Conservation (phyloP, 148 eudicot genomes). For the Heliosperma pusillum region DNA sequence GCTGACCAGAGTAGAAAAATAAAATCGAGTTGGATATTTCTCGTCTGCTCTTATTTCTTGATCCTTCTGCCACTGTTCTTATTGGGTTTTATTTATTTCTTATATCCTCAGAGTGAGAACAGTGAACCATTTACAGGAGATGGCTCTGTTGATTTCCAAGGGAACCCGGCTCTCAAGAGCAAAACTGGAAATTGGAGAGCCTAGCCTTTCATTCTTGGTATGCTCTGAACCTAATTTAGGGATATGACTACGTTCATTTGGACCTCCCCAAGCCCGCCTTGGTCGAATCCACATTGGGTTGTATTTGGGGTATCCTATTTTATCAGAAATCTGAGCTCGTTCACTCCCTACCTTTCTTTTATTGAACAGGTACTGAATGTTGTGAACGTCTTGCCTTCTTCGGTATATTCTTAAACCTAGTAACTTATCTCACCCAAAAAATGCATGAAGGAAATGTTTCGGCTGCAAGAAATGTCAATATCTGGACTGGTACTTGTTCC, state of each 20-base stretch:
- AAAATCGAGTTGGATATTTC: not conserved
- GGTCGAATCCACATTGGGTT: not conserved
- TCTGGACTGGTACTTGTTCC: slow-evolving; percentile 82
- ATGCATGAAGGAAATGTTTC: slow-evolving; percentile 72
- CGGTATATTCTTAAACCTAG: slow-evolving; percentile 71
- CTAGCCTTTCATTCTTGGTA: slow-evolving; percentile 82
- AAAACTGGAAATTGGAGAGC: slow-evolving; percentile 84
- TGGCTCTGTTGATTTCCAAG: slow-evolving; percentile 77
- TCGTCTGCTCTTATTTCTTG: not conserved
- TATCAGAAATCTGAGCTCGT: not conserved
- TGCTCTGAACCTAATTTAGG: not conserved
- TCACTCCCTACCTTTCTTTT: not conserved
- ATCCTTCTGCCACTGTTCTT: not conserved
- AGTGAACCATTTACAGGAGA: slow-evolving; percentile 45
- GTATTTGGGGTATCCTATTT: not conserved
- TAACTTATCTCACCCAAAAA: slow-evolving; percentile 57
- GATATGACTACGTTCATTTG: not conserved
- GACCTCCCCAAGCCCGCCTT: not conserved
- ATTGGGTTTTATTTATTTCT: not conserved
- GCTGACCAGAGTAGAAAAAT: not conserved
- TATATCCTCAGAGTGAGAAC: slow-evolving; percentile 12
- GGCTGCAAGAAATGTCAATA: slow-evolving; percentile 74
- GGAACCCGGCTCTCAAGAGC: slow-evolving; percentile 62
- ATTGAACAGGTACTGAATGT: slow-evolving; percentile 69
- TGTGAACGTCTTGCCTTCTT: slow-evolving; percentile 82